A percentile compares a stretch with the other conserved stretches of the same genome.
phyloP scores from a whole-genome alignment of 768 basidiomycete genomes.

The Rhizopogon roseolus region DNA sequence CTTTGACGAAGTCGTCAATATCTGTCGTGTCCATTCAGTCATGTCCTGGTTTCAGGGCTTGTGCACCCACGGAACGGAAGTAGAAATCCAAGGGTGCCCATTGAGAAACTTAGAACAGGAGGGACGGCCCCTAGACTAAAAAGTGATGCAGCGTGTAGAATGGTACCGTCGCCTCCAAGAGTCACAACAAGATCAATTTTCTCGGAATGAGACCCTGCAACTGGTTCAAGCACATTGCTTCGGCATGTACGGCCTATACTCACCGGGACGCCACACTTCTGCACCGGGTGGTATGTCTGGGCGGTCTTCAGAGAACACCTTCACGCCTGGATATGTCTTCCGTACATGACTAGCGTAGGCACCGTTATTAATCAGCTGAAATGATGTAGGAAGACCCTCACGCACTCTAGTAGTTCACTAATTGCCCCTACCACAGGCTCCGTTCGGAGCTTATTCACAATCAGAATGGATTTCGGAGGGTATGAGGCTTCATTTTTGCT shows the following conservation, averaged over 20 bases:
- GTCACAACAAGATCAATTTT: conserved; percentile 86
- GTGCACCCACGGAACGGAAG: conserved; percentile 80
- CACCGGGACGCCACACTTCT: conserved; percentile 63
- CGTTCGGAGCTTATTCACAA: conserved; percentile 80
- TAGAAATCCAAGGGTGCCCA: conserved; percentile 89
- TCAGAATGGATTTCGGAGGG: conserved; percentile 60
- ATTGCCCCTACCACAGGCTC: conserved; percentile 74
- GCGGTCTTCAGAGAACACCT: conserved; percentile 64
- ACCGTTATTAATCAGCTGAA: background rate
- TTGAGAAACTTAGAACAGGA: conserved; percentile 63
- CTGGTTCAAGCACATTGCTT: background rate
- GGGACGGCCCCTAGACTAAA: conserved; percentile 91
- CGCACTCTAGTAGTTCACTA: conserved; percentile 66
- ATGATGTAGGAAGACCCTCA: conserved; percentile 4
- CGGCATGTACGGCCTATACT: conserved; percentile 10
- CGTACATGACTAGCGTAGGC: conserved; percentile 46
- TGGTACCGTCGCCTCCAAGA: conserved; percentile 92
- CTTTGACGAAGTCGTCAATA: conserved; percentile 81
- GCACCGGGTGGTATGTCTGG: conserved; percentile 60
- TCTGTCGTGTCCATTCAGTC: conserved; percentile 41
- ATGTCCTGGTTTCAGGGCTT: background rate
- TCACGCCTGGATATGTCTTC: conserved; percentile 52
- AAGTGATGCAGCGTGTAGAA: conserved; percentile 87
- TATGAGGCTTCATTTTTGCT: conserved; percentile 19
- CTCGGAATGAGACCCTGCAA: conserved; percentile 42